These are phyloP conservation scores for Coprinopsis sp. DNA, from an alignment of 768 basidiomycete genomes.

Conservation along the genomic window DNA sequence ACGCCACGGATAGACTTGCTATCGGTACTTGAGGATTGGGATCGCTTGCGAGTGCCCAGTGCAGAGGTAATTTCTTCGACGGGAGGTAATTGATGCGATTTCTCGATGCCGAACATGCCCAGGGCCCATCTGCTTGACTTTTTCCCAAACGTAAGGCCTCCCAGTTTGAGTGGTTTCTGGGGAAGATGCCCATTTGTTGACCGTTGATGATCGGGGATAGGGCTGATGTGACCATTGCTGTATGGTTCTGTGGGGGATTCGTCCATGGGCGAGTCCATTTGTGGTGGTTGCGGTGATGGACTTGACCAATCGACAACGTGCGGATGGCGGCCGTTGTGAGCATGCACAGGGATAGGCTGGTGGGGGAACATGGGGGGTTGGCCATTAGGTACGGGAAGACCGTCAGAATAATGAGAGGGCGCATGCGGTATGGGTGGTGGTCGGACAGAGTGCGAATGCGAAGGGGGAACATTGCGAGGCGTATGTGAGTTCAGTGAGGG, in stretches of 20 bases:
- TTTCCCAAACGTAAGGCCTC: conserved; percentile 60
- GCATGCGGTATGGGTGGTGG: conserved; percentile 30
- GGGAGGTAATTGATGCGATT: conserved; percentile 63
- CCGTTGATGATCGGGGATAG: conserved; percentile 33
- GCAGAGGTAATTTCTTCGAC: conserved; percentile 64
- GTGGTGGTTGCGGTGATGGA: conserved; percentile 20
- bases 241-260: conserved; percentile 42
- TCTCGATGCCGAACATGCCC: conserved; percentile 72
- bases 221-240: conserved; percentile 42
- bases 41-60: conserved; percentile 68
- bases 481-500: conserved; percentile 29
- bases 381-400: conserved; percentile 47
- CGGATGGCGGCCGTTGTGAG: conserved; percentile 23
- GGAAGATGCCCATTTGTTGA: conserved; percentile 35
- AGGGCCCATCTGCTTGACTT: conserved; percentile 66
- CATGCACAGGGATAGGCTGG: conserved; percentile 17
- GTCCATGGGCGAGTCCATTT: conserved; percentile 59
- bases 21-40: conserved; percentile 74
- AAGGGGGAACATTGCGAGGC: conserved; percentile 35
- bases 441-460: conserved; percentile 47
- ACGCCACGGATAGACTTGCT: conserved; percentile 59
- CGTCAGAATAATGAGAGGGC: conserved; percentile 33
- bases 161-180: conserved; percentile 52
- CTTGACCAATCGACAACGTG: conserved; percentile 26
- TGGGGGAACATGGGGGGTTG: conserved; percentile 21